phyloP scores from a whole-genome alignment of 2,329 filamentous ascomycete genomes.

The Talaromyces funiculosus region DNA sequence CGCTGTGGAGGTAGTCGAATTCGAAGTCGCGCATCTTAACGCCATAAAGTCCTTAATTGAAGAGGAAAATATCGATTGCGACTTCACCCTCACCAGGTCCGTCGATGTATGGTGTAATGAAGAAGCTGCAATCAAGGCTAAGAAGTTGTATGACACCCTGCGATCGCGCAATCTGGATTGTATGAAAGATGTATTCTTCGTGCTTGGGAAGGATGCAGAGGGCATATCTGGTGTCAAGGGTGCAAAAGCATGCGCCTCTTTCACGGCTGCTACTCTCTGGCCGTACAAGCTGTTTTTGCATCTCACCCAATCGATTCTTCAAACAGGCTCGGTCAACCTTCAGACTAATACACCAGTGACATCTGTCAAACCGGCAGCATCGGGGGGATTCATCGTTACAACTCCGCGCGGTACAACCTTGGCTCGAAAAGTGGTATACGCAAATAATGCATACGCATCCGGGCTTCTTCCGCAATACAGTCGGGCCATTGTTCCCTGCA shows the following conservation, averaged over 20 bases:
- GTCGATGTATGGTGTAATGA: slow-evolving; percentile 36
- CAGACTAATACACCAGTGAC: slow-evolving; percentile 49
- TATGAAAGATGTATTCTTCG: slow-evolving; percentile 24
- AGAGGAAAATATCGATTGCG: slow-evolving; percentile 40
- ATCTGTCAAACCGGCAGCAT: slow-evolving; percentile 20
- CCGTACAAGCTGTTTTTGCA: slow-evolving; percentile 78
- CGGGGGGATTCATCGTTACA: slow-evolving; percentile 53
- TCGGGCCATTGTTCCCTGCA: slow-evolving; percentile 68
- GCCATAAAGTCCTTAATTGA: slow-evolving; percentile 37
- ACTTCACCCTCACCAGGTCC: slow-evolving; percentile 35
- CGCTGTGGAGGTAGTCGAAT: slow-evolving; percentile 34
- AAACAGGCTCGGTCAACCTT: slow-evolving; percentile 41
- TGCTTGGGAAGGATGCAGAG: slow-evolving; percentile 22
- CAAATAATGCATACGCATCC: slow-evolving; percentile 80
- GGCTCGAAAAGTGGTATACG: slow-evolving; percentile 63
- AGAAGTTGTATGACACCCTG: slow-evolving; percentile 26
- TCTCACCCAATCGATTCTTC: slow-evolving; percentile 54
- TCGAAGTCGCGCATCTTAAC: slow-evolving; percentile 37
- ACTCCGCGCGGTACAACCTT: slow-evolving; percentile 64
- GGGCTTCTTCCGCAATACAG: slow-evolving; percentile 64
- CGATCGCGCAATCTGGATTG: slow-evolving; percentile 21
- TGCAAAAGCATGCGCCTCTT: slow-evolving; percentile 30
- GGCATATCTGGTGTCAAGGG: slow-evolving; percentile 34
- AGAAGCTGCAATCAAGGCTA: slow-evolving; percentile 26
- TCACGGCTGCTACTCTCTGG: slow-evolving; percentile 31